These are phyloP conservation scores for Quercus glauca DNA, from an alignment of 306 rosid genomes.

Conservation along the genomic window DNA sequence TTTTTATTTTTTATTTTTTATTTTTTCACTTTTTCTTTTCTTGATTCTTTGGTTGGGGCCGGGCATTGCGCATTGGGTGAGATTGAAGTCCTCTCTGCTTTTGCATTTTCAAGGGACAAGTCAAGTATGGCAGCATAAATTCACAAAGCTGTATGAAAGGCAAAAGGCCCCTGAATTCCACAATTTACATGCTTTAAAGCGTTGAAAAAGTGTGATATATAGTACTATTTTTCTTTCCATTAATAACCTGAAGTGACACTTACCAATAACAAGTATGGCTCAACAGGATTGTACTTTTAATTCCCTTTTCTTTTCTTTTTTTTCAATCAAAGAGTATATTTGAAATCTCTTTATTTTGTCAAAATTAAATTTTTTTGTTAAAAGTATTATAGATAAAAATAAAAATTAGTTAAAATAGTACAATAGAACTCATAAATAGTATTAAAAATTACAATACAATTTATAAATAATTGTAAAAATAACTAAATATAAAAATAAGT, in stretches of 20 bases:
- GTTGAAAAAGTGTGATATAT: neutral
- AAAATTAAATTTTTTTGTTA: too few species aligned
- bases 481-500: too few species aligned
- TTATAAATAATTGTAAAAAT: too few species aligned
- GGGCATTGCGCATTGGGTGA: neutral
- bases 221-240: neutral
- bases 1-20: neutral
- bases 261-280: neutral
- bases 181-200: neutral
- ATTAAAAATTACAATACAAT: accelerated
- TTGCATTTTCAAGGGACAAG: neutral
- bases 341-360: accelerated
- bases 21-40: neutral
- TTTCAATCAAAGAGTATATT: too few species aligned
- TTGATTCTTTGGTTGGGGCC: neutral
- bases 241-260: neutral
- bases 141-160: too few species aligned
- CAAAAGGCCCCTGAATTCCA: too few species aligned
- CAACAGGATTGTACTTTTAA: neutral
- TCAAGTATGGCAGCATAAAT: neutral
- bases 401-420: too few species aligned
- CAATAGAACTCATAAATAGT: accelerated
- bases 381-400: too few species aligned
- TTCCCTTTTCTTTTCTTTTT: too few species aligned
- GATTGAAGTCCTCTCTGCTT: neutral